Base-by-base conservation (phyloP, 2,329 filamentous ascomycete genomes). In the Orbilia ellipsospora region DNA sequence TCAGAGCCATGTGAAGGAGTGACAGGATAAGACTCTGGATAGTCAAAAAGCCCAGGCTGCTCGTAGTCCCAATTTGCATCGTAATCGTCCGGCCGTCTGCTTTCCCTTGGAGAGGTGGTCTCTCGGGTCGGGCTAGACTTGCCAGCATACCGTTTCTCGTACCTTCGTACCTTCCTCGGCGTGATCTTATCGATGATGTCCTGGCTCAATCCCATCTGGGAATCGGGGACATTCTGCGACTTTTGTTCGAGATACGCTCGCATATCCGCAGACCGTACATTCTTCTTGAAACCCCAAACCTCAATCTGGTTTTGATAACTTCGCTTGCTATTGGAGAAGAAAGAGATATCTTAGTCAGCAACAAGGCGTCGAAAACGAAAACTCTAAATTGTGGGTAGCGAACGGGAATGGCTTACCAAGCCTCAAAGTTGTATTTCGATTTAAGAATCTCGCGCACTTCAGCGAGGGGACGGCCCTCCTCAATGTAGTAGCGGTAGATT, bases 211-310 rank as follows among this genome's bases (percentile, higher is more conserved):
- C 59, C 72, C 72, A 75, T 75, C 31, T 75, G 50, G 44, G 64
- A 60, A 60, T 75, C 72, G 16, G 72, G 72, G 40, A 75, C 48
- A 45, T 75, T 75, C 44, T 75, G 72, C 18, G 45, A 60, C 51
- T 68, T 75, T 44, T 69, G 72, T 18, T 75, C 72, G 48, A 75
- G 72, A 45, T 75, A 75, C 44, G 72, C 72, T 55, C 72, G 57
- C 72, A 75, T 75, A 56, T 75, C 72, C 13, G 72, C 72, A 52
- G 72, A 75, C 45, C 72, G 57, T 23, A 75, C 72, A 56, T 75
- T 75, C 64, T 75, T 75, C 60, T 75, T 75, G 59, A 75, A 75
- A 51, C 72, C 72, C 72, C 72, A 75, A 42, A 75, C 72, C 60
- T 75, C 72, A 20, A 75, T 75, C 64, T 75, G 72, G 52, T 75